These are phyloP conservation scores for Gymnopilus dilepis DNA, from an alignment of 768 basidiomycete species.

Conservation along the genomic window DNA sequence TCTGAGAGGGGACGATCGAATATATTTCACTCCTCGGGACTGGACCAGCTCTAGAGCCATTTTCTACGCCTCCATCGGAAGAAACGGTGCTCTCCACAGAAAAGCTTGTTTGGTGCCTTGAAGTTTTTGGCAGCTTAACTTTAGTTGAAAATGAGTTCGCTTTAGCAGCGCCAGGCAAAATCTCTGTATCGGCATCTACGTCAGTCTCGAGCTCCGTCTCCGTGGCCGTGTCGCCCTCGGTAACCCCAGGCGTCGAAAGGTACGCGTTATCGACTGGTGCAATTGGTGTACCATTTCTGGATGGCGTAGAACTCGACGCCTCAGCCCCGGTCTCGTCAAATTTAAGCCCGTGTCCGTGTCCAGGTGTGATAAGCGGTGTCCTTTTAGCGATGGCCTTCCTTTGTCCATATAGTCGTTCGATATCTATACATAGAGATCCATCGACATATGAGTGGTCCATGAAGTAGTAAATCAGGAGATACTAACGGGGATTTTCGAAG, in stretches of 20 bases:
- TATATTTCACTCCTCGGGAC: conserved; percentile 16
- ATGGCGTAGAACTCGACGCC: conserved; percentile 18
- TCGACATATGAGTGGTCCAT: conserved; percentile 4
- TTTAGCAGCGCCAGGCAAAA: conserved; percentile 12
- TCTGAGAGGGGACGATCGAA: conserved; percentile 18
- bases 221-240: conserved; percentile 75
- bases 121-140: conserved; percentile 23
- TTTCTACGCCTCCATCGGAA: conserved; percentile 27
- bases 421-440: conserved; percentile 62
- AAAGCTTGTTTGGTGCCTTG: conserved; percentile 36
- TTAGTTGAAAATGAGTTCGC: conserved; percentile 20
- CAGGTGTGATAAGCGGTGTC: conserved; percentile 55
- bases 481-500: conserved; percentile 97
- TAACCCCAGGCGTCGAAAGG: conserved; percentile 63
- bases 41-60: neutral
- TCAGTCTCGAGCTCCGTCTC: conserved; percentile 75
- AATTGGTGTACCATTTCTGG: conserved; percentile 21
- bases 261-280: conserved; percentile 31
- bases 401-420: conserved; percentile 92
- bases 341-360: conserved; percentile 9
- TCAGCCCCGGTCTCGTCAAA: conserved; percentile 22
- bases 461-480: conserved; percentile 11
- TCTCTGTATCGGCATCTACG: conserved; percentile 57
- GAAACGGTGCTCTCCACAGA: conserved; percentile 42
- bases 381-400: conserved; percentile 89